Evolutionary conservation across 768 basidiomycete genomes (phyloP).

Genomic region (Tulasnella sp.): DNA sequence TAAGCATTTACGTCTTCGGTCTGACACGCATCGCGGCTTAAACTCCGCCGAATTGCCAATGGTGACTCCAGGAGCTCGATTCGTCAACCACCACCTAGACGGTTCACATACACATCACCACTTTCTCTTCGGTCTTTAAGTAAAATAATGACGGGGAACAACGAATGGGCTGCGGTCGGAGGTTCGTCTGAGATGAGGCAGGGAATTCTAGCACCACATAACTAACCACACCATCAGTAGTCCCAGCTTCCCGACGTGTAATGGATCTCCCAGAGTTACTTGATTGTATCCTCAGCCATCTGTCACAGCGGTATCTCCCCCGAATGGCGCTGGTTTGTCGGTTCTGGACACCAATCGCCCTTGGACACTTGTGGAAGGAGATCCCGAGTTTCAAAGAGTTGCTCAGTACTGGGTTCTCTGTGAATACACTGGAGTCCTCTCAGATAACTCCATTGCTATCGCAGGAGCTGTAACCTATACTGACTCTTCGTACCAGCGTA

Average conservation of each 20-base stretch:
- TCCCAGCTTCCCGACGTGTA: background rate
- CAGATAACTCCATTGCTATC: no score
- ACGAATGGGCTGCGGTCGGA: no score
- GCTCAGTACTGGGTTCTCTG: background rate
- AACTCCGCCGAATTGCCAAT: no score
- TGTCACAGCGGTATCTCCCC: background rate
- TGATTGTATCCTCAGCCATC: background rate
- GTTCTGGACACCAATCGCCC: background rate
- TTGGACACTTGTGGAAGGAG: background rate
- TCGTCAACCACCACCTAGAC: no score
- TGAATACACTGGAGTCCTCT: background rate
- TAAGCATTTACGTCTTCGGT: no score
- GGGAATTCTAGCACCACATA: background rate
- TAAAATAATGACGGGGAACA: no score
- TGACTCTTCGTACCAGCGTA: no score
- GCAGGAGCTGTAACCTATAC: background rate
- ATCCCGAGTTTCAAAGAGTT: background rate
- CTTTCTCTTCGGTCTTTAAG: no score
- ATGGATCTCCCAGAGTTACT: background rate
- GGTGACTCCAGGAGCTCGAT: no score
- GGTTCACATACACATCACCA: no score
- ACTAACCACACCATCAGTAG: background rate
- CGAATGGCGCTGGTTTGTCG: background rate
- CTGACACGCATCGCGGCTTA: no score
- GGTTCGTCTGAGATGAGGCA: no score